Percentiles rank a stretch among this genome's conserved stretches.
These are phyloP conservation scores for Suillus plorans DNA, from an alignment of 768 basidiomycete species.

Conservation along the genomic window DNA sequence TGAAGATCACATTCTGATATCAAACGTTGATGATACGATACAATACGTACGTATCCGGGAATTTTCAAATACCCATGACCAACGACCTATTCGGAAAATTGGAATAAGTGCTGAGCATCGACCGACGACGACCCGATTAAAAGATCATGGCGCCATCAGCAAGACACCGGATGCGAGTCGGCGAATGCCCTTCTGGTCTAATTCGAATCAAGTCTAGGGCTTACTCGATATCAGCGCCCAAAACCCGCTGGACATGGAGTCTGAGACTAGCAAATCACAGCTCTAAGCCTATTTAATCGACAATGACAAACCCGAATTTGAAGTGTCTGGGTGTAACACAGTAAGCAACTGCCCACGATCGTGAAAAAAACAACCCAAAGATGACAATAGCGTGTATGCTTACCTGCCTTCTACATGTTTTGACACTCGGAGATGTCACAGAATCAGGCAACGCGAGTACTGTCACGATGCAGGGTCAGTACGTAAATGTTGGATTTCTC, in stretches of 20 bases:
- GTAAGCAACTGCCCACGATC: conserved; percentile 5
- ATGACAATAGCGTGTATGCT: neutral
- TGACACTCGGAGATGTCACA: neutral
- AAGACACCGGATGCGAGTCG: neutral
- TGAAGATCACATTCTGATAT: neutral
- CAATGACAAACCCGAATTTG: neutral
- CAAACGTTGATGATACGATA: neutral
- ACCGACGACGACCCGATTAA: neutral
- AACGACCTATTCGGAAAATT: neutral
- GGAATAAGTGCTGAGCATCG: neutral
- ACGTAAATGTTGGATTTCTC: too few relatives aligned
- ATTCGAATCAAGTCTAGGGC: neutral
- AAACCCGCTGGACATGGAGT: neutral
- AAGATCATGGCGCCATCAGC: neutral
- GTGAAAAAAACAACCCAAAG: conserved; percentile 3
- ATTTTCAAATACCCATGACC: neutral
- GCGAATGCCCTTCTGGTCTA: neutral
- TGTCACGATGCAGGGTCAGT: too few relatives aligned
- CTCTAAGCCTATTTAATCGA: neutral
- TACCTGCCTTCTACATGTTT: neutral
- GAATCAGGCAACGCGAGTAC: neutral
- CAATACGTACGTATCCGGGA: neutral
- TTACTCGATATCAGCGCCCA: neutral
- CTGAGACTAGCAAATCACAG: neutral
- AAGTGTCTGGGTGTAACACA: neutral